Percentiles rank a stretch among this genome's conserved stretches.
Conservation (phyloP, 768 basidiomycete species). For the Boletellus emodensis region DNA sequence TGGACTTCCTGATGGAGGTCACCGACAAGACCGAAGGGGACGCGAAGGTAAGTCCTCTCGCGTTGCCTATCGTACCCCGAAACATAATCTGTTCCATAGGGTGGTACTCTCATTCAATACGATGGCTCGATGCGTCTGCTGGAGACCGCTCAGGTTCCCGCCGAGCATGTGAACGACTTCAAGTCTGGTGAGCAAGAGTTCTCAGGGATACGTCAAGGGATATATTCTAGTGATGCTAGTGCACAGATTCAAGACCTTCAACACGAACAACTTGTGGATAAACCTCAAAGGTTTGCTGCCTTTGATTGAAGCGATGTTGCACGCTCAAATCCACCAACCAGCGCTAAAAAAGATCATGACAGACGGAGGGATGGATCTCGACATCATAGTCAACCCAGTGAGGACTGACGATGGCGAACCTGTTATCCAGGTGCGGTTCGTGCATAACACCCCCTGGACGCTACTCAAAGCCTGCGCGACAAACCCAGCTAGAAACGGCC, state of each 20-base stretch:
- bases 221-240: constrained; percentile 34
- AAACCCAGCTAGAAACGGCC: constrained; percentile 72
- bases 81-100: constrained; percentile 34
- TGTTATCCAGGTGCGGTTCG: constrained; percentile 63
- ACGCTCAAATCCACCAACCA: constrained; percentile 22
- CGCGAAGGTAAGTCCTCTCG: constrained; percentile 36
- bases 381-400: constrained; percentile 94
- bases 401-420: constrained; percentile 80
- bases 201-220: neutral
- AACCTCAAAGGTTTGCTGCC: constrained; percentile 60
- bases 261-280: constrained; percentile 82
- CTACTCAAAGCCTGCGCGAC: constrained; percentile 1
- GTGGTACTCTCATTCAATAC: constrained; percentile 88
- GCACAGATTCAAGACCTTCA: constrained; percentile 92
- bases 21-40: constrained; percentile 97
- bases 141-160: constrained; percentile 72
- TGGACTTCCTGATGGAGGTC: constrained; percentile 93
- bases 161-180: constrained; percentile 71
- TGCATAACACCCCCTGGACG: constrained; percentile 1
- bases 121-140: constrained; percentile 67
- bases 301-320: neutral
- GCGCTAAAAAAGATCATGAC: constrained; percentile 92
- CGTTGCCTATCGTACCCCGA: neutral
- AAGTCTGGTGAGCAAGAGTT: constrained; percentile 46
- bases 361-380: constrained; percentile 79